Evolutionary conservation across 2,329 filamentous ascomycete genomes (phyloP), one percentile per base, ranked within the genome.

Genomic region (Exophiala viscosa): DNA sequence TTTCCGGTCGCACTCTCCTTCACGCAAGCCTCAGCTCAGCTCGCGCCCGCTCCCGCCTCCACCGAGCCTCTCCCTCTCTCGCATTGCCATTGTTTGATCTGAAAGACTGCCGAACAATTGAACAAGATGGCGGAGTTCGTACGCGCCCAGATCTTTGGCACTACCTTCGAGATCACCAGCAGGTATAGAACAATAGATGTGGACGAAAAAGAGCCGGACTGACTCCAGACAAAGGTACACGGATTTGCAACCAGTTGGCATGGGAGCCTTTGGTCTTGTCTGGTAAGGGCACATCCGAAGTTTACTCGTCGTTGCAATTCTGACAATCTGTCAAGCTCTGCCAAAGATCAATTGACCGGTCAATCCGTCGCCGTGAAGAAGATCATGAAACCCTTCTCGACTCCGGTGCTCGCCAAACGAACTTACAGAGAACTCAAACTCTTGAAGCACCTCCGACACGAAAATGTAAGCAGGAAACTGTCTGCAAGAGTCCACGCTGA

Each of bases 301-400:
- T 7, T 7, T 4, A 28, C 23, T 4, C 23, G 23, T 28, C 23
- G 3, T 11, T n/a, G 14, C 32, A 15, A 33, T 23, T 14, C 18
- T 58, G 36, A 58, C 52, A 32, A 17, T 14, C 48, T 35, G 18
- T 59, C 64, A 70, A 97, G 92, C 75, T 97, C 93, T 60, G 93
- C 93, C 53, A 92, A 90, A 75, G 93, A 99, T 73, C 91, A 97
- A 77, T 90, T 99, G 73, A 97, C 93, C 55, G 88, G 83, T 70
- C 91, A 96, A 73, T 90, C 91, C 73, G 93, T 99, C 57, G 93
- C 93, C 54, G 91, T 99, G 70, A 99, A 99, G 83, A 99, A 99
- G 83, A 99, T 99, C 69, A 97, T 99, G 92, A 99, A 97, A 79
- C 93, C 93, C 8, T 99, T 99, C 76, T 96, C 91, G 80, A 99